These are phyloP conservation scores for Patellifolia procumbens DNA, from an alignment of 179 eudicot genomes.

Conservation along the genomic window DNA sequence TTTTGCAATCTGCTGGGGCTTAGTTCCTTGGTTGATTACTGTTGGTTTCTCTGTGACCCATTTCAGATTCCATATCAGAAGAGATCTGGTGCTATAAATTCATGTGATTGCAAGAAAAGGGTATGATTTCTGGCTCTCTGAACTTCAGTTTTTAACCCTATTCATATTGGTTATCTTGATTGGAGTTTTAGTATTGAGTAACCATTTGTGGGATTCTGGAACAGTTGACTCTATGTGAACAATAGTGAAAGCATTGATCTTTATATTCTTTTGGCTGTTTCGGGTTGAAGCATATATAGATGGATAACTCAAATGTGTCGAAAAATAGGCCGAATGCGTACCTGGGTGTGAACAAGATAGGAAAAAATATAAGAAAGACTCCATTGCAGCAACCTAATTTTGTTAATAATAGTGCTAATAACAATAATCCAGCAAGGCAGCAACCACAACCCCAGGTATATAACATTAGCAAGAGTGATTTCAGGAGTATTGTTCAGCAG, in stretches of 20 bases:
- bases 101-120: conserved; percentile 26
- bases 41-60: conserved; percentile 8
- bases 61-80: conserved; percentile 9
- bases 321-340: conserved; percentile 56
- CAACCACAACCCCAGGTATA: conserved; percentile 90
- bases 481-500: conserved; percentile 87
- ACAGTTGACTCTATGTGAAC: conserved; percentile 23
- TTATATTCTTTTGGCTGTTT: conserved; percentile 13
- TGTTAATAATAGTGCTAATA: conserved; percentile 17
- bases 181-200: conserved; percentile 12
- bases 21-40: not conserved
- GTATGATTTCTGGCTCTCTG: conserved; percentile 24
- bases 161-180: conserved; percentile 16
- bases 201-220: conserved; percentile 7
- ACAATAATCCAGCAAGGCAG: conserved; percentile 44
- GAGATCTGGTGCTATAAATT: conserved; percentile 20
- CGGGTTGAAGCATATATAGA: conserved; percentile 13
- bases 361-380: conserved; percentile 81
- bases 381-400: conserved; percentile 75
- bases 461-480: conserved; percentile 89
- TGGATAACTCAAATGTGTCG: conserved; percentile 40
- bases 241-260: not conserved
- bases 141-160: not conserved
- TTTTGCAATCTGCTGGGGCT: not conserved
- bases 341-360: conserved; percentile 89